Evolutionary conservation across 306 rosid genomes (phyloP), one percentile per base, ranked within the genome.

Genomic region (Glycyrrhiza uralensis): DNA sequence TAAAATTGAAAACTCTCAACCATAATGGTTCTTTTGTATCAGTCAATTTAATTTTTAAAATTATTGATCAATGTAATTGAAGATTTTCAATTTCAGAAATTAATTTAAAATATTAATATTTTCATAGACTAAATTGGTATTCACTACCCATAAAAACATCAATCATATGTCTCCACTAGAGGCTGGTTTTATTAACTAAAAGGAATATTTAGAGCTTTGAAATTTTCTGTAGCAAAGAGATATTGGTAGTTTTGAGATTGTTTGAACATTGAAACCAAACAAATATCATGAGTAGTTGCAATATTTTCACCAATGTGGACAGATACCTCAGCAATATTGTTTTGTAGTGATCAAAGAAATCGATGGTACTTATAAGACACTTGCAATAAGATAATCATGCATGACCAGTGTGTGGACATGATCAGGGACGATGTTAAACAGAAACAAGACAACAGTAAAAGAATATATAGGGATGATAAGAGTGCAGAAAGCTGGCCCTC

Each of bases 401-500:
- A n/a, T 63, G 73, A 66, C 49, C 38, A 29, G 72, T 28, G 36
- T 47, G 46, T 63, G 70, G 55, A 64, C 68, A 66, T 15, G 33
- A 36, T 62, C 14, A 22, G 63, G 61, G 41, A n/a, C n/a, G n/a
- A n/a, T 39, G 72, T 18, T 66, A 33, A n/a, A 58, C 32, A 45
- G 57, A 72, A 67, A 67, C 52, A 81, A 65, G 72, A 57, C 78
- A 47, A 64, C 14, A 58, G 72, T 66, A 49, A 35, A 62, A 70
- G 78, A 63, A 76, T 58, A 63, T 41, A 56, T 51, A 58, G 74
- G 69, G 49, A 57, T 74, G 49, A 57, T 74, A 47, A 78, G 68
- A 56, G 55, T 58, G 69, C 82, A 49, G 46, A 52, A 66, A 66
- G 66, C 4, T 79, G 78, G 59, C 46, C 79, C 78, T 69, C 63